Conservation (phyloP, 306 rosid species). For the Medicago ruthenica region DNA sequence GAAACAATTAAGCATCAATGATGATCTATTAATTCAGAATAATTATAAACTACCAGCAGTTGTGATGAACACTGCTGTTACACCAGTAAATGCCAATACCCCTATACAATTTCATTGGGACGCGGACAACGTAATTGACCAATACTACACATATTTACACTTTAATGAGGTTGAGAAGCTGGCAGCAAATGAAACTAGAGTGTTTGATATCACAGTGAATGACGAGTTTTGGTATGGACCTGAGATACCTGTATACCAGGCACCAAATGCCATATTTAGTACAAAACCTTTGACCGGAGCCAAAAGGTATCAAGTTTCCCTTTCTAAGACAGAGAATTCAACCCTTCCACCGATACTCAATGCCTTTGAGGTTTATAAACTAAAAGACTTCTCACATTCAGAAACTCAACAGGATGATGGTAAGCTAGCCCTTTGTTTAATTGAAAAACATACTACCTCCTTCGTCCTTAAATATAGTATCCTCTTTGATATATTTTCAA, state of each 20-base stretch:
- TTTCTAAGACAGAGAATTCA: not conserved
- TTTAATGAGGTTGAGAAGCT: slow-evolving; percentile 46
- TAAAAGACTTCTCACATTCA: not conserved
- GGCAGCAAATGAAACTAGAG: slow-evolving; percentile 38
- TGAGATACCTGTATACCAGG: too few relatives aligned
- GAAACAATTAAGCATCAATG: not conserved
- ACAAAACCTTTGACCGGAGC: not conserved
- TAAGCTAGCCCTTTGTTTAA: not conserved
- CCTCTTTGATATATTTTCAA: too few relatives aligned
- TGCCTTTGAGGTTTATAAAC: slow-evolving; percentile 45
- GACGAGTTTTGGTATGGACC: too few relatives aligned
- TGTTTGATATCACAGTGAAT: not conserved
- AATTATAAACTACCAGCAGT: not conserved
- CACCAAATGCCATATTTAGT: too few relatives aligned
- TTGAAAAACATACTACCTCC: too few relatives aligned
- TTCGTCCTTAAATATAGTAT: too few relatives aligned
- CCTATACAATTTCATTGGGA: not conserved
- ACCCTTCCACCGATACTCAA: slow-evolving; percentile 54
- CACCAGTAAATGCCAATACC: not conserved
- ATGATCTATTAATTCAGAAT: not conserved
- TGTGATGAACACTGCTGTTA: not conserved
- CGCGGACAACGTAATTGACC: not conserved
- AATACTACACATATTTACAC: slow-evolving; percentile 43
- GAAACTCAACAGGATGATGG: not conserved
- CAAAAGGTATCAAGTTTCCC: not conserved